A percentile compares a stretch with the other conserved stretches of the same genome.
Conservation (phyloP, 331 rosid genomes). For the Phaseolus coccineus region DNA sequence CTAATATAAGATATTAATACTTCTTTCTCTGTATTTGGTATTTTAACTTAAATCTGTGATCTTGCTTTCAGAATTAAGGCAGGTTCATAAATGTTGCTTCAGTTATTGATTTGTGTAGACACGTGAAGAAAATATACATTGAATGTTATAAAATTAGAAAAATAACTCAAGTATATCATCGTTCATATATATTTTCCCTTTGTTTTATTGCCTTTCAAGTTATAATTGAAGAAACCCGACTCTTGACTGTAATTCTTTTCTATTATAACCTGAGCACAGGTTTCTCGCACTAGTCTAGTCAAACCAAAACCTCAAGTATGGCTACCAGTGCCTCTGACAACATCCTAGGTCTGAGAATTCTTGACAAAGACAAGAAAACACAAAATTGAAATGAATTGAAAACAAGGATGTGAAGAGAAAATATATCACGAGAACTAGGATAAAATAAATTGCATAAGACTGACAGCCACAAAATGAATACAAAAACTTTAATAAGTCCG, state of each 20-base stretch:
- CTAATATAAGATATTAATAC: background rate
- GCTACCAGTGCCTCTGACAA: constrained; percentile 19
- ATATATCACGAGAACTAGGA: background rate
- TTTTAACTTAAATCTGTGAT: background rate
- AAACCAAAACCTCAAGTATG: constrained; percentile 35
- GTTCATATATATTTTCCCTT: constrained; percentile 29
- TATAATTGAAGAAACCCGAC: background rate
- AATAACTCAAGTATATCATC: background rate
- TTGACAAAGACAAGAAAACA: background rate
- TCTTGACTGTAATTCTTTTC: background rate
- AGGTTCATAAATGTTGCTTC: background rate
- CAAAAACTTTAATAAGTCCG: background rate
- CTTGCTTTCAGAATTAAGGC: constrained; percentile 33
- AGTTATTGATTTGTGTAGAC: constrained; percentile 9
- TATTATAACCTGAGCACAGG: constrained; percentile 4
- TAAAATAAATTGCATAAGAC: constrained; percentile 1
- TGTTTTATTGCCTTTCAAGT: background rate
- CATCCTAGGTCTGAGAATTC: constrained; percentile 15
- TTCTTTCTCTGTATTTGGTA: background rate
- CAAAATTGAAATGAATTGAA: constrained; percentile 27
- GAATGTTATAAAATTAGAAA: constrained; percentile 2
- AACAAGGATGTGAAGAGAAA: constrained; percentile 2
- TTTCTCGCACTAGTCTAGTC: background rate
- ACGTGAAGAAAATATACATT: constrained; percentile 21
- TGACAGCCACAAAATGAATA: background rate